These are phyloP conservation scores for Gossypium aridum DNA, from an alignment of 441 rosid species.

Conservation along the genomic window DNA sequence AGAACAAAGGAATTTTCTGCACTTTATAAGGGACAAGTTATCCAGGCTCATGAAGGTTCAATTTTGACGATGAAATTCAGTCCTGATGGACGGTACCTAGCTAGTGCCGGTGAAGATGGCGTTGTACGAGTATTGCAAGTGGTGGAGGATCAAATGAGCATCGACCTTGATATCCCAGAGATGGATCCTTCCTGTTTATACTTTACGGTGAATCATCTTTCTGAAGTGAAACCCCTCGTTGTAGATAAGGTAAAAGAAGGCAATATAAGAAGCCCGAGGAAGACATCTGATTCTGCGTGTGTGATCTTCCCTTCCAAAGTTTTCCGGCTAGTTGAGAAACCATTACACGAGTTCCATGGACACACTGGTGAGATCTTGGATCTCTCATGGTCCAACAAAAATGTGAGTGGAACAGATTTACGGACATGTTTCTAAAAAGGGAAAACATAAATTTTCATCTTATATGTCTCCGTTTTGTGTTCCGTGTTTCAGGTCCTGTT, in stretches of 20 bases:
- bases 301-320: constrained; percentile 63
- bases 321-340: constrained; percentile 57
- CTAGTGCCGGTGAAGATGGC: constrained; percentile 62
- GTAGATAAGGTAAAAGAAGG: constrained; percentile 38
- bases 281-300: constrained; percentile 61
- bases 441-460: background rate
- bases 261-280: constrained; percentile 38
- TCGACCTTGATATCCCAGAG: constrained; percentile 48
- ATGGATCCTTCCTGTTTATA: constrained; percentile 62
- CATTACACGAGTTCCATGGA: constrained; percentile 53
- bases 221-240: constrained; percentile 52
- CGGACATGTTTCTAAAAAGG: background rate
- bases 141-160: constrained; percentile 52
- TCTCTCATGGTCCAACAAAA: constrained; percentile 60
- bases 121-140: constrained; percentile 57
- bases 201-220: constrained; percentile 53
- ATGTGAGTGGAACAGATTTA: constrained; percentile 33
- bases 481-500: constrained; percentile 41
- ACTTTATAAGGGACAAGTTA: constrained; percentile 54
- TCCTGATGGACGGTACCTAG: constrained; percentile 65
- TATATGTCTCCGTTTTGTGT: background rate
- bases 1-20: constrained; percentile 57
- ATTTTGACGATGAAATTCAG: constrained; percentile 69
- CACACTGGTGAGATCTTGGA: constrained; percentile 56
- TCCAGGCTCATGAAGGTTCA: constrained; percentile 57